Conservation (phyloP, 1,284 basidiomycete genomes). For the Apiotrichum sp. region DNA sequence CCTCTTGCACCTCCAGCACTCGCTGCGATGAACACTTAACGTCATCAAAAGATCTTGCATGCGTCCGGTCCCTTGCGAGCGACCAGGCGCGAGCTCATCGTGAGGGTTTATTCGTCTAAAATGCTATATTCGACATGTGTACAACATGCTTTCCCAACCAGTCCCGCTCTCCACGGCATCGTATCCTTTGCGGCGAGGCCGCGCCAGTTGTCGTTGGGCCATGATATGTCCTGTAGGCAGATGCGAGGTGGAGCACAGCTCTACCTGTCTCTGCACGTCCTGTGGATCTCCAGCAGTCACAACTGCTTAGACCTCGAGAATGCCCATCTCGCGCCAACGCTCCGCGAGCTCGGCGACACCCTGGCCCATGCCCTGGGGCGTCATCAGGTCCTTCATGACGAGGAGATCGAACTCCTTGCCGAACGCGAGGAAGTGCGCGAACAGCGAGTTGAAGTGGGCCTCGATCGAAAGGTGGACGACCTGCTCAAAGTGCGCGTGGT, state of each 20-base stretch:
- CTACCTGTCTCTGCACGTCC: too few relatives aligned
- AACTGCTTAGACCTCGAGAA: conserved; percentile 52
- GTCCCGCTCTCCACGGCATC: background rate
- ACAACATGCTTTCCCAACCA: conserved; percentile 1
- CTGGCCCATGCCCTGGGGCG: conserved; percentile 48
- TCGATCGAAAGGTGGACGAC: conserved; percentile 89
- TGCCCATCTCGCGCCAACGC: conserved; percentile 77
- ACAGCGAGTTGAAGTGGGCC: conserved; percentile 96
- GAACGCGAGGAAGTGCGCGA: conserved; percentile 94
- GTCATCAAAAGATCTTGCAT: too few relatives aligned
- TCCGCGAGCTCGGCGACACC: conserved; percentile 78
- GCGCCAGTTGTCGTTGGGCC: too few relatives aligned
- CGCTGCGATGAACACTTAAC: too few relatives aligned
- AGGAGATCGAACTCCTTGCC: conserved; percentile 75
- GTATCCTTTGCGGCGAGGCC: too few relatives aligned
- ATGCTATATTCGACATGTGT: conserved; percentile 7
- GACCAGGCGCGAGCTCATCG: background rate
- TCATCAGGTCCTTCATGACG: conserved; percentile 66
- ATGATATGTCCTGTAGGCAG: too few relatives aligned
- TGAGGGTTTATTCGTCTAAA: background rate
- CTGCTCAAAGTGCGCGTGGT: conserved; percentile 87
- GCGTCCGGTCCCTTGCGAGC: too few relatives aligned
- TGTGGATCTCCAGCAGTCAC: too few relatives aligned
- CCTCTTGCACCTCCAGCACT: too few relatives aligned
- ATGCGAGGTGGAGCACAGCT: too few relatives aligned